Evolutionary conservation across 441 rosid genomes (phyloP).

Genomic region (Populus trichocarpa): DNA sequence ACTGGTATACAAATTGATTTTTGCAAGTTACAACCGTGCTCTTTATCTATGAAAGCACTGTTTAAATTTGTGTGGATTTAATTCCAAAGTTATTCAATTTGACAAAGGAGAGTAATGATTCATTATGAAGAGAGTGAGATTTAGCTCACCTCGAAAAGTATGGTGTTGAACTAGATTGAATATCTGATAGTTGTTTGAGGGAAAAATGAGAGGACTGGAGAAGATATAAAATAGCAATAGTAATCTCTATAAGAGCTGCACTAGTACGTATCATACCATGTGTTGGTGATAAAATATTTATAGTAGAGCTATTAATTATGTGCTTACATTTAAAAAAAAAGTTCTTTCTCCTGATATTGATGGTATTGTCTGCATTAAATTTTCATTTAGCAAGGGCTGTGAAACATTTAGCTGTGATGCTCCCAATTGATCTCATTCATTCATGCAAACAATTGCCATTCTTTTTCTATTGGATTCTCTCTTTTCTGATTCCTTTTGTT

Average conservation of each 20-base stretch:
- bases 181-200: background rate
- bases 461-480: background rate
- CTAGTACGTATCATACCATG: background rate
- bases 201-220: background rate
- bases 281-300: no score
- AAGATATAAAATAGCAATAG: background rate
- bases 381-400: background rate
- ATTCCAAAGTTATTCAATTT: background rate
- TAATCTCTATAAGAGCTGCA: background rate
- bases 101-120: background rate
- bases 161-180: background rate
- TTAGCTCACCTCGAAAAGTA: background rate
- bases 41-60: background rate
- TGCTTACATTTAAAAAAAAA: background rate
- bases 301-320: background rate
- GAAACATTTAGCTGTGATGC: background rate
- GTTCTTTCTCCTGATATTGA: background rate
- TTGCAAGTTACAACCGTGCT: no score
- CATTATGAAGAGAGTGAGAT: background rate
- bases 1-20: background rate
- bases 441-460: background rate
- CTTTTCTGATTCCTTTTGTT: slow-evolving; percentile 12
- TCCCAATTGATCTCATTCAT: background rate
- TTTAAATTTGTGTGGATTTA: background rate
- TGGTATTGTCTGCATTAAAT: background rate